Evolutionary conservation across 1,284 basidiomycete genomes (phyloP).

Genomic region (Pascua guehoae): DNA sequence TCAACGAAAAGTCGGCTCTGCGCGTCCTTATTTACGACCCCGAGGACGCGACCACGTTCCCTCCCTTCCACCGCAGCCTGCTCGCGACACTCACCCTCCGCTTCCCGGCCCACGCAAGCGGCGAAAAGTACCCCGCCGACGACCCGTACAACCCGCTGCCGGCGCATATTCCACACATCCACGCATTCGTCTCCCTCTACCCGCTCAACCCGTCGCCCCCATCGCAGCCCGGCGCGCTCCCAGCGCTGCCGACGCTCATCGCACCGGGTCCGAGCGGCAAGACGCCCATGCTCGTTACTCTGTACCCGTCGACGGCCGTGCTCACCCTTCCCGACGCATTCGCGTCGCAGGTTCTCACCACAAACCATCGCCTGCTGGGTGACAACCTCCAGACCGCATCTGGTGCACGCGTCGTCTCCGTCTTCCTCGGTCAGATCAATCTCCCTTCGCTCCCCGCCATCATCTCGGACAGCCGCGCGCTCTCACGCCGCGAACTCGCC

Average conservation of each 20-base stretch:
- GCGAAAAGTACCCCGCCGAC: slow-evolving; percentile 15
- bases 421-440: slow-evolving; percentile 36
- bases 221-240: slow-evolving; percentile 38
- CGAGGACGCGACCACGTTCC: slow-evolving; percentile 45
- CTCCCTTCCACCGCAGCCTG: slow-evolving; percentile 46
- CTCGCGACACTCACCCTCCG: slow-evolving; percentile 45
- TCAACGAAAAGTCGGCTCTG: slow-evolving; percentile 40
- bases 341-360: slow-evolving; percentile 39
- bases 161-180: slow-evolving; percentile 37
- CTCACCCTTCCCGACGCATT: slow-evolving; percentile 40
- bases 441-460: slow-evolving; percentile 38
- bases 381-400: slow-evolving; percentile 37
- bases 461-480: slow-evolving; percentile 25
- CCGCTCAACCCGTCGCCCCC: slow-evolving; percentile 41
- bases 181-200: slow-evolving; percentile 46
- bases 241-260: slow-evolving; percentile 44
- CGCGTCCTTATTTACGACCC: slow-evolving; percentile 48
- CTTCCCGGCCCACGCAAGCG: slow-evolving; percentile 29
- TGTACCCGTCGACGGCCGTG: slow-evolving; percentile 42
- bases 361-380: slow-evolving; percentile 38
- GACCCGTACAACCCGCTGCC: slow-evolving; percentile 43
- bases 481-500: slow-evolving; percentile 31
- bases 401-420: slow-evolving; percentile 29
- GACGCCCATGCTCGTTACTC: slow-evolving; percentile 35
- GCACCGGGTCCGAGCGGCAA: slow-evolving; percentile 22